Base-by-base conservation (phyloP, 306 rosid species). In the Cucurbita pepo region DNA sequence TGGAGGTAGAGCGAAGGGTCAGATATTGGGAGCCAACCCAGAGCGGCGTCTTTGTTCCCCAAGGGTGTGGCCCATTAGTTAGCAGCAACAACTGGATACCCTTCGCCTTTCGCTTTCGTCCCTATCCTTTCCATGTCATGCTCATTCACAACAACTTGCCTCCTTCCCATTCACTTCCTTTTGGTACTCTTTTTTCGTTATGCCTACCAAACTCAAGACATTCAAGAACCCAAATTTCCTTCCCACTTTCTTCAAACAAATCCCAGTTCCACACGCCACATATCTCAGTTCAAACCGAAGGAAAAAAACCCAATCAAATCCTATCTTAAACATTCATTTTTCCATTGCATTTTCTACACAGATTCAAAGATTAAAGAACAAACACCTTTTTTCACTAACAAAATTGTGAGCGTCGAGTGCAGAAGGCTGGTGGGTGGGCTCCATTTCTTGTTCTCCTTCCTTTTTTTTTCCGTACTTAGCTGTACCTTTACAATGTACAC, bases 401-500 rank as follows among this genome's bases (percentile, higher is more conserved):
- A 30, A 30, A 30, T 5, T 3, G 43, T 14, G 21, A 60, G 45
- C 36, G 66, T 44, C 15, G 19, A 34, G 16, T 57, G 13, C 64
- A 58, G 0, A 11, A 30, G 16, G 41, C 40, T 30, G 34, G 34
- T 30, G 21, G 9, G 40, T 73, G 66, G 76, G 76, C 40, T 57
- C 77, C 66, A 56, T 14, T 43, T 43, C 47, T 43, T 43, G 2
- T 43, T 41, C 43, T 7, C 6, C 7, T 4, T 0, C 4, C 5
- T 0, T 40, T 40, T 40, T 50, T 56, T 21, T 8, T 58, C 77
- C 77, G 77, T 74, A 74, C 77, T 44, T 14, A 58, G 25, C 25
- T 50, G 69, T 74, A 74, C 77, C 69, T 45, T 74, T 45, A 30
- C 69, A 58, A 18, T 63, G 77, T 74, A 74, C 76, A 56, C 62